Evolutionary conservation across 139 green algal species (phyloP).

Genomic region (Chlorella sp.): DNA sequence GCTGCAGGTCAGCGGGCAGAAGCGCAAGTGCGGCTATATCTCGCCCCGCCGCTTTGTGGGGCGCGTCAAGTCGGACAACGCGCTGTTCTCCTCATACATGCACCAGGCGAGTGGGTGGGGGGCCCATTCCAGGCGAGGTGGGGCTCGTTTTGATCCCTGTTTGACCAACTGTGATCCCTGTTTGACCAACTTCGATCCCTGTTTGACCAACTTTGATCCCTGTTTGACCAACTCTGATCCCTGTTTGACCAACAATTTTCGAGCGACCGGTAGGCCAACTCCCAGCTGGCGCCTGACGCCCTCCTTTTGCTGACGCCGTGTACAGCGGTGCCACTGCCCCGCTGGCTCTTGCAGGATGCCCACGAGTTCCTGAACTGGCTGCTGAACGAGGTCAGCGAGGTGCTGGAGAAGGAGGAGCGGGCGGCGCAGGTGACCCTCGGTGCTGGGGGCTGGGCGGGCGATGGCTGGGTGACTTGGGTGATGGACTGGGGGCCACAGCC

Average conservation of each 20-base stretch:
- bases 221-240: too few relatives aligned
- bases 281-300: too few relatives aligned
- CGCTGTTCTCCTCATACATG: constrained; percentile 96
- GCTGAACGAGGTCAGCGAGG: constrained; percentile 92
- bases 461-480: too few relatives aligned
- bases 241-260: too few relatives aligned
- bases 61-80: constrained; percentile 93
- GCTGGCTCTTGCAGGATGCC: constrained; percentile 81
- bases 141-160: background rate
- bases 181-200: too few relatives aligned
- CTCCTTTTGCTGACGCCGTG: background rate
- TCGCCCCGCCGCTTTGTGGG: constrained; percentile 91
- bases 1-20: constrained; percentile 82
- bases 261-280: too few relatives aligned
- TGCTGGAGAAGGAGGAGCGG: constrained; percentile 80
- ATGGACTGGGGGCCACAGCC: too few relatives aligned
- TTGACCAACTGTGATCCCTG: too few relatives aligned
- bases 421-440: background rate
- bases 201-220: too few relatives aligned
- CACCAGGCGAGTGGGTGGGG: constrained; percentile 75
- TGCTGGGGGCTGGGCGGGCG: too few relatives aligned
- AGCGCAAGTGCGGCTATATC: constrained; percentile 90
- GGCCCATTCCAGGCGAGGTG: background rate
- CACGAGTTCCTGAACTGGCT: constrained; percentile 99
- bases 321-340: background rate